Evolutionary conservation across 495 filamentous ascomycete species (phyloP).

Genomic region (Hyphodiscus hymeniophilus): DNA sequence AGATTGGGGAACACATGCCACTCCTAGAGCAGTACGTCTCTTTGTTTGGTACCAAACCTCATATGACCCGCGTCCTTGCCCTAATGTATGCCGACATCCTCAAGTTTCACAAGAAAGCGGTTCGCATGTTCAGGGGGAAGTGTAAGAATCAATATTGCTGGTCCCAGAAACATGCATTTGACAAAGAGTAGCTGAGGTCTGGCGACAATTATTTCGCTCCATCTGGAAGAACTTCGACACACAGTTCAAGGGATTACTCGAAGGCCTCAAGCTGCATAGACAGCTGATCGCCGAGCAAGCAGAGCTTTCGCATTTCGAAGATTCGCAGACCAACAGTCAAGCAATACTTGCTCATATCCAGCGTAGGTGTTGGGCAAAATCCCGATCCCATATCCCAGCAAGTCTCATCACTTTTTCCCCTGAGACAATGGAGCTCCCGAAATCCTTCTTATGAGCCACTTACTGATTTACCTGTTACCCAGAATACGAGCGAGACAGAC

Average conservation of each 20-base stretch:
- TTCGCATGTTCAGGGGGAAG: slow-evolving; percentile 25
- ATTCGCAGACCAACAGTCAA: slow-evolving; percentile 6
- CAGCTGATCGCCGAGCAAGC: slow-evolving; percentile 28
- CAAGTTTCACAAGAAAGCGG: slow-evolving; percentile 29
- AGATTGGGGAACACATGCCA: slow-evolving; percentile 33
- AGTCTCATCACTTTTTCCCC: too few relatives aligned
- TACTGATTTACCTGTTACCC: too few relatives aligned
- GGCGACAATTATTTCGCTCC: slow-evolving; percentile 27
- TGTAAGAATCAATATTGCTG: background rate
- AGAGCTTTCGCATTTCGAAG: slow-evolving; percentile 19
- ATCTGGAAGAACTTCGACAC: slow-evolving; percentile 34
- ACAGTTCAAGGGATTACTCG: slow-evolving; percentile 27
- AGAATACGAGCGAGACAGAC: slow-evolving; percentile 7
- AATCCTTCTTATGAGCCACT: too few relatives aligned
- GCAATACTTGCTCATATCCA: too few relatives aligned
- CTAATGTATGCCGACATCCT: slow-evolving; percentile 38
- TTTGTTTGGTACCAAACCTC: slow-evolving; percentile 23
- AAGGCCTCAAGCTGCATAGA: slow-evolving; percentile 30
- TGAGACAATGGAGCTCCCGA: too few relatives aligned
- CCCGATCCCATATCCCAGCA: too few relatives aligned
- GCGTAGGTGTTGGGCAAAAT: too few relatives aligned
- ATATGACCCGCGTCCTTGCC: slow-evolving; percentile 26
- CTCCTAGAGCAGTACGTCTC: slow-evolving; percentile 25
- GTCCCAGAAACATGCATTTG: too few relatives aligned
- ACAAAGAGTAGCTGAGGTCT: slow-evolving; percentile 23